Base-by-base conservation (phyloP, 108 stramenopile species). In the Discostella pseudostelligera region DNA sequence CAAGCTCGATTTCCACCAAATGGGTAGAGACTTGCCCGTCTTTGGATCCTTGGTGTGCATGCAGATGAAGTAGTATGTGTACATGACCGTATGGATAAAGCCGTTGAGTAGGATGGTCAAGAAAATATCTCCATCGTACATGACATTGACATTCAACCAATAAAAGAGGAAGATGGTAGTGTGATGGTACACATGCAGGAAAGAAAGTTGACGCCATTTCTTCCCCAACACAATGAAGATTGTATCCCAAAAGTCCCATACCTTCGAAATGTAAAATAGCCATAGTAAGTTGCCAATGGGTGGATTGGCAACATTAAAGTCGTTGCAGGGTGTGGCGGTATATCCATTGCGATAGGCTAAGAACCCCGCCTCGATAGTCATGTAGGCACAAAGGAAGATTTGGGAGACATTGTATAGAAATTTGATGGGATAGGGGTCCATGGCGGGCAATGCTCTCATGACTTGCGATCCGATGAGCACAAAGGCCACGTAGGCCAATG, bases 121-220 rank as follows among this genome's bases (percentile, higher is more conserved):
- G 80, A 84, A 99, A 48, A 98, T 85, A 71, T 98, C 98, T 56
- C 97, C 96, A 70, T 98, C 97, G 69, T 96, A 97, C 59, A 84
- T 78, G 21, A 93, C 83, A 57, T 89, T 89, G 24, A 86, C 70
- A 70, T 97, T 98, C 69, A 98, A 73, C 97, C 99, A 98, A 81
- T 97, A 98, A 68, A 98, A 93, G 74, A 97, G 71, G 76, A 97
- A 97, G 70, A 99, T 99, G 79, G 93, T 96, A 69, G 83, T 83
- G 84, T 99, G 99, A 84, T 99, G 99, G 90, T 98, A 99, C n/a
- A 98, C 96, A 72, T 99, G 99, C 21, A 99, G 82, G 85, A 99
- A 98, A 17, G 88, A 89, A 51, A 99, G 92, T 82, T 98, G 97
- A 62, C 94, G 84, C 96, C 96, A 98, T 78, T 97, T 96, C 81